Conservation (phyloP, 106 monocot species). For the Acorus calamus region DNA sequence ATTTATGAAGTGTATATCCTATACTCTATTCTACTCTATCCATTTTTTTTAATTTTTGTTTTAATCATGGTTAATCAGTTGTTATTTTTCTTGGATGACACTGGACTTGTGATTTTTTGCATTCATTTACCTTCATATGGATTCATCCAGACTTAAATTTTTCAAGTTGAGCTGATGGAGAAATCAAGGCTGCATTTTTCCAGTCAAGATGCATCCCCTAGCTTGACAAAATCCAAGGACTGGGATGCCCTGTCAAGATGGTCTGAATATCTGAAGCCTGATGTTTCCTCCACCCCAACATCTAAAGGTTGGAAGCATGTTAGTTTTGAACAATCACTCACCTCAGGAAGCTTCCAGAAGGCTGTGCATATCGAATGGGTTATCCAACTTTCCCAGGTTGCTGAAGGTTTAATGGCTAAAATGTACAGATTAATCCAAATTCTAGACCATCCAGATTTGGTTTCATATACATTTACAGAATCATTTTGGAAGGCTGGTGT, state of each 20-base stretch:
- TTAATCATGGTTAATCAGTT: too few species aligned
- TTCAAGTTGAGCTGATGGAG: conserved; percentile 13
- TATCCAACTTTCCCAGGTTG: conserved; percentile 66
- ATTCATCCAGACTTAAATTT: too few species aligned
- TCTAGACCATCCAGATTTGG: conserved; percentile 63
- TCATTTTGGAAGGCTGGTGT: conserved; percentile 87
- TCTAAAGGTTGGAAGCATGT: conserved; percentile 38
- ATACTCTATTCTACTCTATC: too few species aligned
- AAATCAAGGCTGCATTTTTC: conserved; percentile 27
- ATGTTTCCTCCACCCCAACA: conserved; percentile 40
- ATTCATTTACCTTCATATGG: too few species aligned
- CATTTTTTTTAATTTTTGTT: too few species aligned
- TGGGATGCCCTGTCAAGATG: conserved; percentile 57
- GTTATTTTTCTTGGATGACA: too few species aligned
- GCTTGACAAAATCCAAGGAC: conserved; percentile 47
- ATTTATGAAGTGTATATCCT: too few species aligned
- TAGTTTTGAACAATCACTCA: conserved; percentile 22
- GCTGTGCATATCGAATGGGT: conserved; percentile 72
- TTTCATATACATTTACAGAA: conserved; percentile 64
- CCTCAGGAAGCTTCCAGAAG: conserved; percentile 31
- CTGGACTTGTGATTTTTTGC: too few species aligned
- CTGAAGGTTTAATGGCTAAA: conserved; percentile 74
- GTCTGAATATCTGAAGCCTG: conserved; percentile 58
- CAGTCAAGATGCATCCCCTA: conserved; percentile 37
- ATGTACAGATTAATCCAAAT: conserved; percentile 64